Evolutionary conservation across 2,329 filamentous ascomycete species (phyloP).

Genomic region (Periconia macrospinosa): DNA sequence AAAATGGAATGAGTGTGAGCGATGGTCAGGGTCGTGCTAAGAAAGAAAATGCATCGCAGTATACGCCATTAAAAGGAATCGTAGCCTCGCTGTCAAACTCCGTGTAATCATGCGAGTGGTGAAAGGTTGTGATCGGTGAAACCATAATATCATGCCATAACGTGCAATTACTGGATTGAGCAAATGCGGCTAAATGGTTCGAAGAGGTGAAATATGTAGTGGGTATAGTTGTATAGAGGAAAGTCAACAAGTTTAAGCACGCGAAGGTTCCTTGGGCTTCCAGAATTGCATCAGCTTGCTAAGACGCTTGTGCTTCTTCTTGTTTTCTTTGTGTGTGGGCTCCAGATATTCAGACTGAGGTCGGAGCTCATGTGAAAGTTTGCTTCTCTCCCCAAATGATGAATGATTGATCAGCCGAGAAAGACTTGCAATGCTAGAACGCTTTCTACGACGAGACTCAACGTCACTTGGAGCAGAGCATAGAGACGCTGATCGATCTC

Average conservation of each 20-base stretch:
- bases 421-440: slow-evolving; percentile 75
- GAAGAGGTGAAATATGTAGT: slow-evolving; percentile 18
- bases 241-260: slow-evolving; percentile 14
- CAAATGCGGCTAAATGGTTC: slow-evolving; percentile 21
- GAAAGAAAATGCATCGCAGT: slow-evolving; percentile 31
- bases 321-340: slow-evolving; percentile 62
- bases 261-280: slow-evolving; percentile 54
- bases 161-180: slow-evolving; percentile 17
- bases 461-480: slow-evolving; percentile 44
- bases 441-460: slow-evolving; percentile 64
- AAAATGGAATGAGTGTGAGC: slow-evolving; percentile 33
- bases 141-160: slow-evolving; percentile 41
- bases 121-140: slow-evolving; percentile 24
- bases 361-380: slow-evolving; percentile 67
- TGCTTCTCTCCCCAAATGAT: slow-evolving; percentile 71
- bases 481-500: slow-evolving; percentile 45
- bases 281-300: slow-evolving; percentile 80
- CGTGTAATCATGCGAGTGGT: slow-evolving; percentile 37
- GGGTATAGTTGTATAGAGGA: slow-evolving; percentile 3
- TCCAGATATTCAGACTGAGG: slow-evolving; percentile 55
- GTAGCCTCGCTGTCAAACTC: slow-evolving; percentile 41
- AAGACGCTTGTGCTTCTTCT: slow-evolving; percentile 69
- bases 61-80: slow-evolving; percentile 43
- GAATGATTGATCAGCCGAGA: slow-evolving; percentile 72
- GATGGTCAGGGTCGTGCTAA: slow-evolving; percentile 30